Evolutionary conservation across 345 rosid genomes (phyloP).

Genomic region (Cardamine chenopodiifolia): DNA sequence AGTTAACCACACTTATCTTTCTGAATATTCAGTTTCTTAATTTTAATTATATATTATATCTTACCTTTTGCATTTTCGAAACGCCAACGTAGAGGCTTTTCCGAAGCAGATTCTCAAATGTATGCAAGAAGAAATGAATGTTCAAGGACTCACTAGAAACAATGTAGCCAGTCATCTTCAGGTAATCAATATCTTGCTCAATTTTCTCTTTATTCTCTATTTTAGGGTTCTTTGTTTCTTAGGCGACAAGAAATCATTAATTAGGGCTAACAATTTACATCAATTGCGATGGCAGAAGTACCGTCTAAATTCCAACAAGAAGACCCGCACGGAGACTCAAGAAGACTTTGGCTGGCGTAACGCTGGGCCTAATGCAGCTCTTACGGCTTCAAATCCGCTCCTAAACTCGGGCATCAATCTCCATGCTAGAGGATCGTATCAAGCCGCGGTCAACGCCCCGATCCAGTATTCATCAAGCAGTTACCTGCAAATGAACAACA

Average conservation of each 20-base stretch:
- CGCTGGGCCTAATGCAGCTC: not conserved
- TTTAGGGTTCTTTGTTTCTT: constrained; percentile 2
- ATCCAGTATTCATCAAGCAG: constrained; percentile 11
- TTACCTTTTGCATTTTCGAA: not conserved
- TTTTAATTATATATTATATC: not conserved
- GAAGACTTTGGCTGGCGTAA: not conserved
- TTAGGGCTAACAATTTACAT: constrained; percentile 12
- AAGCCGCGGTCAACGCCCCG: not conserved
- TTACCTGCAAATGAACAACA: constrained; percentile 1
- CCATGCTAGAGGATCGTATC: not conserved
- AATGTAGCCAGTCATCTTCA: constrained; percentile 40
- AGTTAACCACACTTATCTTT: not conserved
- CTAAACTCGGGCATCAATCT: not conserved
- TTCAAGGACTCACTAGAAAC: constrained; percentile 23
- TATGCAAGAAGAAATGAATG: constrained; percentile 25
- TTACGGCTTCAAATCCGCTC: not conserved
- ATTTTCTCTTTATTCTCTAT: not conserved
- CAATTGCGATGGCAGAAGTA: constrained; percentile 29
- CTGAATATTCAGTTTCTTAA: not conserved
- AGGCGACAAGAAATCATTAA: not conserved
- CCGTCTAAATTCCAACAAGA: constrained; percentile 2
- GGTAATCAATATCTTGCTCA: not conserved
- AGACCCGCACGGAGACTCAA: not conserved
- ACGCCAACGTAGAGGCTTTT: constrained; percentile 9
- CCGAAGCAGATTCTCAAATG: constrained; percentile 34